A percentile compares a stretch with the other conserved stretches of the same genome.
Evolutionary conservation across 208 protist species (phyloP).

Genomic region (Phytomonas francai): DNA sequence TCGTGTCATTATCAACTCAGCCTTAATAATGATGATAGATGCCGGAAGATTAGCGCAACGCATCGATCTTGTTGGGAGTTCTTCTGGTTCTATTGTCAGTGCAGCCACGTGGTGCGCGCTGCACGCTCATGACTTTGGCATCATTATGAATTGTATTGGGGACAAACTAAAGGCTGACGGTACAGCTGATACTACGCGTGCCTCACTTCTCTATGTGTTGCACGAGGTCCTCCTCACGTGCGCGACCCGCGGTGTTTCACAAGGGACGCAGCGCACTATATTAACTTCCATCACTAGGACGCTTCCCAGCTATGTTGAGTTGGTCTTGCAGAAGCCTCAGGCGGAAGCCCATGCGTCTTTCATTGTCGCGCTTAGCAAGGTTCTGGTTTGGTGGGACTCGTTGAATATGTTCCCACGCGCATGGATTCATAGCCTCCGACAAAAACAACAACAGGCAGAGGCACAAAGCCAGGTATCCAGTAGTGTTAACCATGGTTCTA

Average conservation of each 20-base stretch:
- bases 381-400: conserved; percentile 62
- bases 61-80: conserved; percentile 63
- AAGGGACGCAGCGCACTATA: conserved; percentile 46
- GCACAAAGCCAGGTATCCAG: conserved; percentile 15
- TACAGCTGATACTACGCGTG: conserved; percentile 36
- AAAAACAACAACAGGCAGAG: conserved; percentile 17
- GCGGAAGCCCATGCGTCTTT: conserved; percentile 24
- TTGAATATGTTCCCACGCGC: conserved; percentile 66
- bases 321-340: conserved; percentile 19
- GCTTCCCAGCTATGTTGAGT: conserved; percentile 35
- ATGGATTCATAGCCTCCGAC: conserved; percentile 61
- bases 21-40: conserved; percentile 26
- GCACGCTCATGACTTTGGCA: conserved; percentile 62
- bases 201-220: conserved; percentile 68
- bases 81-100: conserved; percentile 69
- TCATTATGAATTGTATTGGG: conserved; percentile 46
- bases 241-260: conserved; percentile 44
- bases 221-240: conserved; percentile 83
- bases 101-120: conserved; percentile 83
- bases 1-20: neutral
- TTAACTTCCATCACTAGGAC: conserved; percentile 44
- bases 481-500: neutral
- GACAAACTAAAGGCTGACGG: conserved; percentile 41
- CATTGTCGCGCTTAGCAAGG: conserved; percentile 34
- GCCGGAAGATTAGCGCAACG: conserved; percentile 50